Conservation (phyloP, 306 rosid genomes). For the Quercus parvula region DNA sequence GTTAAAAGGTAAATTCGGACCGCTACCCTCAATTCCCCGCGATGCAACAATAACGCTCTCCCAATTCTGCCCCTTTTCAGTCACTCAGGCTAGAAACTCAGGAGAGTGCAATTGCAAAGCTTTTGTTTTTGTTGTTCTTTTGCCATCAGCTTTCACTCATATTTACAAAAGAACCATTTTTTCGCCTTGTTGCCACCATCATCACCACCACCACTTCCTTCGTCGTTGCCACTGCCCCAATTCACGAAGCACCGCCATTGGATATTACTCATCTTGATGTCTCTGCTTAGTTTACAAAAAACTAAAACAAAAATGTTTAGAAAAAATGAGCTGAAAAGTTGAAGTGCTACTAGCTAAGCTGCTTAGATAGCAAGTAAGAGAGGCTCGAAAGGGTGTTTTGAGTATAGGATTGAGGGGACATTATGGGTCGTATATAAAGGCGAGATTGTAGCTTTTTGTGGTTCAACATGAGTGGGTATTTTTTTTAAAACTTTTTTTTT, state of each 20-base stretch:
- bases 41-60: constrained; percentile 79
- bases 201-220: neutral
- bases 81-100: constrained; percentile 43
- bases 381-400: constrained; percentile 23
- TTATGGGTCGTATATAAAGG: constrained; percentile 78
- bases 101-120: constrained; percentile 93
- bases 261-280: constrained; percentile 22
- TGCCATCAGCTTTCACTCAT: constrained; percentile 17
- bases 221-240: neutral
- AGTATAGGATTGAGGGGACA: constrained; percentile 50
- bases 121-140: constrained; percentile 15
- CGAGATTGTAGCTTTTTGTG: constrained; percentile 47
- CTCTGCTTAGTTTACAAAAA: neutral
- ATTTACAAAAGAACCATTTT: constrained; percentile 37
- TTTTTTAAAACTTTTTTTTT: neutral
- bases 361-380: neutral
- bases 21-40: constrained; percentile 99
- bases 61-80: constrained; percentile 44
- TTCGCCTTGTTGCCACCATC: neutral
- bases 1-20: constrained; percentile 77
- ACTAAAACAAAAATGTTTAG: neutral
- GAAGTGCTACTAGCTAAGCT: neutral
- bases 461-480: constrained; percentile 20
- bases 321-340: constrained; percentile 13
- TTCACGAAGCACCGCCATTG: neutral